phyloP scores from a whole-genome alignment of 2,329 filamentous ascomycete species.

The Nemania sp. region DNA sequence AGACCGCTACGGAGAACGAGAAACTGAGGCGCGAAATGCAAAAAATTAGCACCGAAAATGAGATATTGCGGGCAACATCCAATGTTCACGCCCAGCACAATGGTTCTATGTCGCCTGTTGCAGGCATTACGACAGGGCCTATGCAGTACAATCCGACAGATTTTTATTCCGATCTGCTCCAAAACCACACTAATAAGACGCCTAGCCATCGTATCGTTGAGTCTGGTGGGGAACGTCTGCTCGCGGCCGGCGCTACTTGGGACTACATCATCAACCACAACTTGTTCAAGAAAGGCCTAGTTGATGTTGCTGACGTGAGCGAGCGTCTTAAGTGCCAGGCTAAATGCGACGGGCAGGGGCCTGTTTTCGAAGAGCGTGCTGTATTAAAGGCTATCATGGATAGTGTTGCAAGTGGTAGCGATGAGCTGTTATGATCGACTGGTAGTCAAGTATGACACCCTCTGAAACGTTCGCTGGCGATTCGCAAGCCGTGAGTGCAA shows the following conservation, averaged over 20 bases:
- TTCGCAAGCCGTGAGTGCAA: conserved; percentile 2
- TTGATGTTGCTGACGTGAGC: conserved; percentile 85
- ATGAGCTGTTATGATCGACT: conserved; percentile 74
- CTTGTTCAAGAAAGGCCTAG: conserved; percentile 78
- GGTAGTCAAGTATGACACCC: not conserved
- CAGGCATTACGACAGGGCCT: conserved; percentile 70
- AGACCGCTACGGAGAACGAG: conserved; percentile 85
- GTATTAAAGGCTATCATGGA: conserved; percentile 81
- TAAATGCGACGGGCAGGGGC: conserved; percentile 87
- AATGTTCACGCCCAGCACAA: conserved; percentile 51
- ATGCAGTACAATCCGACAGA: conserved; percentile 79
- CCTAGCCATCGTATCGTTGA: conserved; percentile 77
- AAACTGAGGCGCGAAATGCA: conserved; percentile 86
- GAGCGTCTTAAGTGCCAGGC: conserved; percentile 80
- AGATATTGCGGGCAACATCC: conserved; percentile 87
- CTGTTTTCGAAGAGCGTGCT: conserved; percentile 84
- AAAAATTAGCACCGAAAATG: conserved; percentile 88
- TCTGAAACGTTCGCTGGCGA: not conserved
- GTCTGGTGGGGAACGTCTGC: conserved; percentile 74
- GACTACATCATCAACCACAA: conserved; percentile 87
- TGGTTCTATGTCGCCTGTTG: conserved; percentile 58
- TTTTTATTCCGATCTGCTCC: conserved; percentile 73
- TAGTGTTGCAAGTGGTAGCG: conserved; percentile 80
- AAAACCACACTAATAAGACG: conserved; percentile 71
- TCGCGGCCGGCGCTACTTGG: conserved; percentile 86